Evolutionary conservation across 2,329 filamentous ascomycete genomes (phyloP).

Genomic region (Chaetomiaceae sp.): DNA sequence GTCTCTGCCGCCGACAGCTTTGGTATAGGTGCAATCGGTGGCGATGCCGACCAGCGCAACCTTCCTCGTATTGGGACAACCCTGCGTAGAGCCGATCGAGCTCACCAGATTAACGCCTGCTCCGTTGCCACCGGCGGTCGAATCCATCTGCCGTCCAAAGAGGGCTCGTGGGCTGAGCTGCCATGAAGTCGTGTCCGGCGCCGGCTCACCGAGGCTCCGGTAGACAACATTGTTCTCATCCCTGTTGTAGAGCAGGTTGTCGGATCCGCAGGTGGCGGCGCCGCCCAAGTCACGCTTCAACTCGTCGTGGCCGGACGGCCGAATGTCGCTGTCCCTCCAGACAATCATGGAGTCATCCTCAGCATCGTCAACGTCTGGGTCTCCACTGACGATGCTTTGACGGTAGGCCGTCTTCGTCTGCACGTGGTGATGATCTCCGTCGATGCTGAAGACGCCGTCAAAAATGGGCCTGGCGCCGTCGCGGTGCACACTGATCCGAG

Average conservation of each 20-base stretch:
- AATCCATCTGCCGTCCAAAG: slow-evolving; percentile 69
- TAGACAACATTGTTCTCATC: slow-evolving; percentile 65
- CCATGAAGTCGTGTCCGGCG: slow-evolving; percentile 36
- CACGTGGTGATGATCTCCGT: slow-evolving; percentile 80
- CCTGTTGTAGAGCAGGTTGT: slow-evolving; percentile 74
- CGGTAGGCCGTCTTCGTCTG: slow-evolving; percentile 69
- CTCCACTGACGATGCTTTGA: slow-evolving; percentile 62
- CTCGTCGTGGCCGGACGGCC: slow-evolving; percentile 46
- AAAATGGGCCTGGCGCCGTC: slow-evolving; percentile 80
- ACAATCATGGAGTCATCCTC: slow-evolving; percentile 76
- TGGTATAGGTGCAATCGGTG: slow-evolving; percentile 85
- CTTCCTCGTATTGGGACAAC: slow-evolving; percentile 83
- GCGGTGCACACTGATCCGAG: slow-evolving; percentile 67
- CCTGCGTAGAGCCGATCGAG: slow-evolving; percentile 74
- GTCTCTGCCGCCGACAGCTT: slow-evolving; percentile 58
- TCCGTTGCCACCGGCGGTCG: slow-evolving; percentile 64
- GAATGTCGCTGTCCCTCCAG: slow-evolving; percentile 84
- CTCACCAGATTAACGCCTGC: slow-evolving; percentile 70
- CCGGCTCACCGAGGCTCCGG: slow-evolving; percentile 42
- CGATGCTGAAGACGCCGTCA: slow-evolving; percentile 78
- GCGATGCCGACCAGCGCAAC: slow-evolving; percentile 89
- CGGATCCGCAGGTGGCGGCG: slow-evolving; percentile 55
- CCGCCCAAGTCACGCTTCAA: slow-evolving; percentile 49
- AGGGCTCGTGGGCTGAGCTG: slow-evolving; percentile 58
- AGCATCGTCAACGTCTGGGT: slow-evolving; percentile 57